Percentiles rank a stretch among this genome's conserved stretches.
Evolutionary conservation across 2,329 filamentous ascomycete genomes (phyloP).

Genomic region (Cercospora citrullina): DNA sequence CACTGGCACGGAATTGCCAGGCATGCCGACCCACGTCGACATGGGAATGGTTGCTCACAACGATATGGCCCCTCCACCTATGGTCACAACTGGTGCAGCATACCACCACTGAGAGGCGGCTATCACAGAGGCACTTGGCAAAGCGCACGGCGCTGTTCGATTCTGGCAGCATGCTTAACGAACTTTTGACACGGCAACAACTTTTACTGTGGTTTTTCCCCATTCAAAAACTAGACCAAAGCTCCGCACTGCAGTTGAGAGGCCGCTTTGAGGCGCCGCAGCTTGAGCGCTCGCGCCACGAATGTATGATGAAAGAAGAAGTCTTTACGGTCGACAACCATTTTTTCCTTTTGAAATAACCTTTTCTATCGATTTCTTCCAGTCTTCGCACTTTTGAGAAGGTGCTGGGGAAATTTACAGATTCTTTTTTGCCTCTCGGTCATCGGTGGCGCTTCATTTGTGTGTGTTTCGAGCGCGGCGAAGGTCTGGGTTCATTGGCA

Average conservation of each 20-base stretch:
- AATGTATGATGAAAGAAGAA: slow-evolving; percentile 8
- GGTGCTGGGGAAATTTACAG: not conserved
- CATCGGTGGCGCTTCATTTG: not conserved
- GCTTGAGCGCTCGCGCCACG: slow-evolving; percentile 6
- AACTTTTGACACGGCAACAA: slow-evolving; percentile 14
- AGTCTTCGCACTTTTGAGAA: not conserved
- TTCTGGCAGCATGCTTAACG: slow-evolving; percentile 10
- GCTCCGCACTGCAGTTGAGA: not conserved
- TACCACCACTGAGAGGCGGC: slow-evolving; percentile 37
- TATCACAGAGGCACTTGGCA: slow-evolving; percentile 5
- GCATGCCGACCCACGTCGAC: slow-evolving; percentile 40
- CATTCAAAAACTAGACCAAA: slow-evolving; percentile 10
- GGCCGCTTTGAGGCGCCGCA: slow-evolving; percentile 15
- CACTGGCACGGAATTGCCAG: slow-evolving; percentile 33
- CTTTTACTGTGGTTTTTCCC: slow-evolving; percentile 13
- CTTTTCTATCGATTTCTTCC: not conserved
- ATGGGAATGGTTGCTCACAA: slow-evolving; percentile 38
- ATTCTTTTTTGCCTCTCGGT: not conserved
- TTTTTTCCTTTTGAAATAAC: not conserved
- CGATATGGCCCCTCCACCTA: slow-evolving; percentile 45
- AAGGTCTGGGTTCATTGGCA: slow-evolving; percentile 11
- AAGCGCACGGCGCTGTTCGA: slow-evolving; percentile 14
- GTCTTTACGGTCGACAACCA: slow-evolving; percentile 4
- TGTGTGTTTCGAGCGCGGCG: not conserved
- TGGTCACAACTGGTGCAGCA: slow-evolving; percentile 46